Percentiles rank a stretch among this genome's conserved stretches.
These are phyloP conservation scores for Pseudogymnoascus sp. DNA, from an alignment of 2,329 filamentous ascomycete genomes.

Conservation along the genomic window DNA sequence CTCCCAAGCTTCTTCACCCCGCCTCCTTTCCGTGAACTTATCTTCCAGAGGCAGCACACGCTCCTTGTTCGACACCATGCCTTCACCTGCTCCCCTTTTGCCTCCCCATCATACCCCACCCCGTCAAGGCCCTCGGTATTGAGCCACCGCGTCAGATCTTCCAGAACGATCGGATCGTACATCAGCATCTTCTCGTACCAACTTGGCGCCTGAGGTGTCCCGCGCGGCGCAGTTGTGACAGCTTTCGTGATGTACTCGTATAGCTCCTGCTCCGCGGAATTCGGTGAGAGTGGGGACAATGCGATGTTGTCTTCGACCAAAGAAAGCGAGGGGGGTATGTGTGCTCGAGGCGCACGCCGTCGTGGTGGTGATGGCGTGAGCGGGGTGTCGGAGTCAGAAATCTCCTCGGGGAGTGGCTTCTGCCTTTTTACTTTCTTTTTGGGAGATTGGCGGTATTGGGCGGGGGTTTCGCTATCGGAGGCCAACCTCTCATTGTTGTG, in stretches of 20 bases:
- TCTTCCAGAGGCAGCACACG: conserved; percentile 69
- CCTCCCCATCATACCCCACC: conserved; percentile 58
- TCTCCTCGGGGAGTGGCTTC: conserved; percentile 35
- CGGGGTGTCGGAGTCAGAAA: conserved; percentile 41
- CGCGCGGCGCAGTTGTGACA: conserved; percentile 43
- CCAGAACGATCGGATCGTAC: conserved; percentile 83
- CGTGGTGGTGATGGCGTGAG: conserved; percentile 23
- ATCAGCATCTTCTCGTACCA: conserved; percentile 93
- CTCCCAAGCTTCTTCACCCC: conserved; percentile 1
- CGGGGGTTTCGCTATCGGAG: conserved; percentile 18
- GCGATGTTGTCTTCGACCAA: conserved; percentile 13
- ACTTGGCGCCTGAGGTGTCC: conserved; percentile 45
- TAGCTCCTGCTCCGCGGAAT: conserved; percentile 37
- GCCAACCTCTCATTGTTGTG: conserved; percentile 15
- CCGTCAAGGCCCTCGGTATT: conserved; percentile 61
- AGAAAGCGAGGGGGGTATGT: conserved; percentile 15
- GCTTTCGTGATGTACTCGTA: conserved; percentile 50
- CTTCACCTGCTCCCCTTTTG: conserved; percentile 61
- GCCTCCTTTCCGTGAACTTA: conserved; percentile 30
- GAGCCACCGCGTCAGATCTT: conserved; percentile 77
- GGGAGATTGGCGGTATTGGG: conserved; percentile 23
- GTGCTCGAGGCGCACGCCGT: conserved; percentile 17
- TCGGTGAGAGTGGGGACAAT: conserved; percentile 22
- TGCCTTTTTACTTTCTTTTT: conserved; percentile 22
- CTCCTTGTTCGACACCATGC: conserved; percentile 85